Conservation (phyloP, 2,329 filamentous ascomycete species). For the Clonostachys sp. region DNA sequence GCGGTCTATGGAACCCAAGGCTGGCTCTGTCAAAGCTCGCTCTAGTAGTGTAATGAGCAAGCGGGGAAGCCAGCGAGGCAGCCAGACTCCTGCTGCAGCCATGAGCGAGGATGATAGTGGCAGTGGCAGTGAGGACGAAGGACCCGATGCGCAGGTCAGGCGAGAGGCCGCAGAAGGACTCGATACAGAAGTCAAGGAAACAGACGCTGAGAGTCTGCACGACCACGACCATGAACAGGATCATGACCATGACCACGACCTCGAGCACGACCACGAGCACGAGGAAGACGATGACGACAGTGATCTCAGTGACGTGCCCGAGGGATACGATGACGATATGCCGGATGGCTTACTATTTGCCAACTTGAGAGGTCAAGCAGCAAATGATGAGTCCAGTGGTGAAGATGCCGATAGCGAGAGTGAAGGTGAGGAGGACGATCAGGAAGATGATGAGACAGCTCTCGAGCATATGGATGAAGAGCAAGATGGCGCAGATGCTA, state of each 20-base stretch:
- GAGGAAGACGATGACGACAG: slow-evolving; percentile 56
- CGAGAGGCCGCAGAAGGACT: slow-evolving; percentile 24
- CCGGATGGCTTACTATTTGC: slow-evolving; percentile 49
- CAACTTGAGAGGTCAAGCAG: slow-evolving; percentile 27
- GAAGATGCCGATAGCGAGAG: slow-evolving; percentile 28
- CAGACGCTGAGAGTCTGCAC: slow-evolving; percentile 13
- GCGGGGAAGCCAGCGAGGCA: slow-evolving; percentile 42
- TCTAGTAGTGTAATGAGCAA: slow-evolving; percentile 28
- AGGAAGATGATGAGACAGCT: slow-evolving; percentile 11
- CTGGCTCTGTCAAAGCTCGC: slow-evolving; percentile 36
- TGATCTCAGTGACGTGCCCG: slow-evolving; percentile 61
- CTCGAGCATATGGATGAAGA: slow-evolving; percentile 7
- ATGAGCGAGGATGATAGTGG: slow-evolving; percentile 19
- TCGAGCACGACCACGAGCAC: slow-evolving; percentile 8
- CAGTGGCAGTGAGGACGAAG: slow-evolving; percentile 23
- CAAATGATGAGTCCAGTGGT: slow-evolving; percentile 22
- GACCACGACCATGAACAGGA: slow-evolving; percentile 7
- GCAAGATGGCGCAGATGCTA: slow-evolving; percentile 3
- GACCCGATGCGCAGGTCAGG: slow-evolving; percentile 30
- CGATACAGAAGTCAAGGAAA: slow-evolving; percentile 39
- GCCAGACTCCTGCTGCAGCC: slow-evolving; percentile 27
- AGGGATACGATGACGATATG: slow-evolving; percentile 53
- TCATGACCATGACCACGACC: slow-evolving; percentile 8
- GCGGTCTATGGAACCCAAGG: slow-evolving; percentile 43
- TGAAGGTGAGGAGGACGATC: slow-evolving; percentile 21